Base-by-base conservation (phyloP, 2,329 filamentous ascomycete species). In the Pyrenophora teres region DNA sequence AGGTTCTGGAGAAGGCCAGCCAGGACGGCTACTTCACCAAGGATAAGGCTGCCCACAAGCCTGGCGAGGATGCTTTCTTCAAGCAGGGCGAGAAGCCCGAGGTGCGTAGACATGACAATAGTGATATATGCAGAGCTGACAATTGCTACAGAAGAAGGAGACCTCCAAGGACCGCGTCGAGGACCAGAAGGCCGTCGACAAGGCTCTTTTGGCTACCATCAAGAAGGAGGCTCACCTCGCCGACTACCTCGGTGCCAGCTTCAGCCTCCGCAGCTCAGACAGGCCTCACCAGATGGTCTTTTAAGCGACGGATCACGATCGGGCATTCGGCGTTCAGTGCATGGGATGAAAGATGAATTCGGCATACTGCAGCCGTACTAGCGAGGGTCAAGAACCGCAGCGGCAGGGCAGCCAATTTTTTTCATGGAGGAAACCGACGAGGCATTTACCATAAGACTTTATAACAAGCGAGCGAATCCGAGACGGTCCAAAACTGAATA, bases 201-300 rank as follows among this genome's bases (percentile, higher is more conserved):
- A 97, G 89, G 87, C 92, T 70, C 83, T 99, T 76, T 81, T 99
- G 73, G 86, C 90, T 80, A 89, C 83, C 81, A 94, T 99, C 85
- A 97, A 97, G 90, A 97, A 97, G 88, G 92, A 96, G 80, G 89
- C 92, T 71, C 83, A 93, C 81, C 89, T 99, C 73, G 81, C 87
- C 77, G 90, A 88, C 83, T 99, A 99, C 87, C 90, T 99, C 73
- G 85, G 85, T 77, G 90, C 88, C 80, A 91, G 88, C 78, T 99
- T 99, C 90, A 95, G 90, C 87, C 88, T 99, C 81, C 90, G 93
- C 83, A 97, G 92, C 85, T 94, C 94, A 76, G 93, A 99, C 86
- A 92, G 93, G 88, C 94, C 94, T 82, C 94, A 99, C 84, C 90
- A 96, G 87, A 97, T 99, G 94, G 90, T 90, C 83, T 99, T 93